Evolutionary conservation across 2,329 filamentous ascomycete species (phyloP).

Genomic region (Venturia pyrina): DNA sequence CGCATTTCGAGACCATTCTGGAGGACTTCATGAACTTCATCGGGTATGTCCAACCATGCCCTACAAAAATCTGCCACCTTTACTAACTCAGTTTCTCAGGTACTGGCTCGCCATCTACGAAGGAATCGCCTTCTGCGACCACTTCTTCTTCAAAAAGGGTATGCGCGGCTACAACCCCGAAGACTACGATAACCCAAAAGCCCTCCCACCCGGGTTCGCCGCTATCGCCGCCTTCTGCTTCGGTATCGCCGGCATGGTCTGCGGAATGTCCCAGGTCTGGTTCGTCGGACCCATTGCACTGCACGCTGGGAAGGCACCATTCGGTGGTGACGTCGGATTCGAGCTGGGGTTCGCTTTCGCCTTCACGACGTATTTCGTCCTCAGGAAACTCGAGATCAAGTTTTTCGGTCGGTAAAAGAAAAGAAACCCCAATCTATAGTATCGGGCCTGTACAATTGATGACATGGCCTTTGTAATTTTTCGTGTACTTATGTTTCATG

Average conservation of each 20-base stretch:
- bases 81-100: conserved; percentile 28
- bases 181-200: conserved; percentile 46
- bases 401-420: conserved; percentile 29
- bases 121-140: conserved; percentile 54
- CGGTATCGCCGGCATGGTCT: conserved; percentile 55
- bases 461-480: neutral
- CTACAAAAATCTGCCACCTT: neutral
- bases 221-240: conserved; percentile 53
- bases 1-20: conserved; percentile 52
- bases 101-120: conserved; percentile 72
- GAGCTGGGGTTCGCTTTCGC: conserved; percentile 57
- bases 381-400: conserved; percentile 42
- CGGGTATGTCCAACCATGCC: neutral
- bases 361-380: conserved; percentile 39
- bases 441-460: neutral
- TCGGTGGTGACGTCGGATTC: conserved; percentile 52
- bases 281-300: conserved; percentile 55
- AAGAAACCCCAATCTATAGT: neutral
- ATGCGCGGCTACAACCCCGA: conserved; percentile 50
- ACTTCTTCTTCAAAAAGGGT: conserved; percentile 57
- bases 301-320: conserved; percentile 41
- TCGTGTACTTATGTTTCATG: neutral
- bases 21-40: conserved; percentile 55
- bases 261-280: conserved; percentile 63
- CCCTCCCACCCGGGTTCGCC: conserved; percentile 54